Conservation (phyloP, 495 filamentous ascomycete species). For the Barbatosphaeria neglecta region DNA sequence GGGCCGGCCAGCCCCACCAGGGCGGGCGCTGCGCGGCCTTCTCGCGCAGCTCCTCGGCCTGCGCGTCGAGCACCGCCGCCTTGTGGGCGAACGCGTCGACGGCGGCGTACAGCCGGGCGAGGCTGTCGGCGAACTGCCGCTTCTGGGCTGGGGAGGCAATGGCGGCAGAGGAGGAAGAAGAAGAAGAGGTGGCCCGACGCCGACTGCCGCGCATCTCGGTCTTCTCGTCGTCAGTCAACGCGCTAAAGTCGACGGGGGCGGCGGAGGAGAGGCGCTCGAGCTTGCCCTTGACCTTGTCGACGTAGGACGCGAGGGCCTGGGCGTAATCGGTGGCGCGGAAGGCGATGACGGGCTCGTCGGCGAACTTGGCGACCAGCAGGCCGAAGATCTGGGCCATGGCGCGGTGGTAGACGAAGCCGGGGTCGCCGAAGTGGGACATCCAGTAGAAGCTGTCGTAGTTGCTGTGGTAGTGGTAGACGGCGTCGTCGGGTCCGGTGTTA, state of each 20-base stretch:
- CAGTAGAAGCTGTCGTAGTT: constrained; percentile 91
- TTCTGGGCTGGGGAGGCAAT: constrained; percentile 9
- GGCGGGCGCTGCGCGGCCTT: constrained; percentile 58
- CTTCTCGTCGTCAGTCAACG: constrained; percentile 27
- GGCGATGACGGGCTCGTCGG: constrained; percentile 65
- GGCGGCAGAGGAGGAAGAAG: constrained; percentile 16
- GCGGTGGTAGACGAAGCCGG: constrained; percentile 71
- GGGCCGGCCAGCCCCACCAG: constrained; percentile 71
- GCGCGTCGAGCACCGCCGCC: constrained; percentile 44
- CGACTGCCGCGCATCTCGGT: constrained; percentile 41
- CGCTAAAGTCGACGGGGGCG: constrained; percentile 9
- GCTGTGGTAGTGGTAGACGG: constrained; percentile 71
- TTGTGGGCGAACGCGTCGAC: constrained; percentile 44
- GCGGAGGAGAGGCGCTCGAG: constrained; percentile 21
- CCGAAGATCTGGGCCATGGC: constrained; percentile 69
- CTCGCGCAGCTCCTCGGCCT: constrained; percentile 51
- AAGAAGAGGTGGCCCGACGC: constrained; percentile 33
- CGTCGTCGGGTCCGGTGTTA: constrained; percentile 29
- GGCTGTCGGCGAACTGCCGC: constrained; percentile 37
- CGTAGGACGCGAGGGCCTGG: constrained; percentile 47
- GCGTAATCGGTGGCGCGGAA: constrained; percentile 71
- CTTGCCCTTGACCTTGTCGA: constrained; percentile 55
- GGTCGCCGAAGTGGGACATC: constrained; percentile 76
- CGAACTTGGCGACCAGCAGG: constrained; percentile 66
- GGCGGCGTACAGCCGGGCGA: constrained; percentile 30